Conservation (phyloP, 2,329 filamentous ascomycete species). For the Didymella exigua region DNA sequence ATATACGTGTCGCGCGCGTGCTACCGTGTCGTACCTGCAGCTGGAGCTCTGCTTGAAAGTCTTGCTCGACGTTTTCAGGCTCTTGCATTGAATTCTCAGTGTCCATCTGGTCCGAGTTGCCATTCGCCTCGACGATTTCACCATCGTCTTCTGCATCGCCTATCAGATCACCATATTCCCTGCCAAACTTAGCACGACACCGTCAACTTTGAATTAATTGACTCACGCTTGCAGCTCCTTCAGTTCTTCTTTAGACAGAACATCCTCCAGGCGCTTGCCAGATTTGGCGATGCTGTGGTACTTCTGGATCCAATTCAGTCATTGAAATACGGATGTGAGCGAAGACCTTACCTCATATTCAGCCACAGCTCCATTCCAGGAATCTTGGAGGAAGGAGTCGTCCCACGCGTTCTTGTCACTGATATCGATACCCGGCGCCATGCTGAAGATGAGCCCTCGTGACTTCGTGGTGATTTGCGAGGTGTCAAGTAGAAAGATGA, state of each 20-base stretch:
- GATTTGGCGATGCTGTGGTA: constrained; percentile 47
- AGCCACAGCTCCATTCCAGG: constrained; percentile 44
- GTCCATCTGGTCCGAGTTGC: constrained; percentile 31
- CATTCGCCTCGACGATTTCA: constrained; percentile 25
- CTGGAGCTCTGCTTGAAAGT: constrained; percentile 17
- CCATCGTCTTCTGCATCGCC: constrained; percentile 30
- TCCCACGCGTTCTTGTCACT: constrained; percentile 46
- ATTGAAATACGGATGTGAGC: constrained; percentile 4
- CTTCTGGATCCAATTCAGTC: constrained; percentile 34
- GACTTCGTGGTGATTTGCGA: not conserved
- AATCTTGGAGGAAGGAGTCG: constrained; percentile 44
- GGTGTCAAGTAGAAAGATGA: not conserved
- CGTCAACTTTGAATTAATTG: too few species aligned
- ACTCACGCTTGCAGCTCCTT: constrained; percentile 38
- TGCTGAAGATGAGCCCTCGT: constrained; percentile 2
- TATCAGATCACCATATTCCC: constrained; percentile 42
- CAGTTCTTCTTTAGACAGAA: constrained; percentile 40
- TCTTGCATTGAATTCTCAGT: constrained; percentile 29
- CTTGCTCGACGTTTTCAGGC: constrained; percentile 18
- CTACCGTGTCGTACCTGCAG: constrained; percentile 36
- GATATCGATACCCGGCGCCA: constrained; percentile 36
- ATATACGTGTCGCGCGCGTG: constrained; percentile 18
- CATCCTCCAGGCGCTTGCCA: constrained; percentile 46
- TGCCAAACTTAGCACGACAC: constrained; percentile 24
- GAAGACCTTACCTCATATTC: constrained; percentile 43